Percentiles rank a stretch among this genome's conserved stretches.
Conservation (phyloP, 129 eudicot species). For the Solidago caesia region DNA sequence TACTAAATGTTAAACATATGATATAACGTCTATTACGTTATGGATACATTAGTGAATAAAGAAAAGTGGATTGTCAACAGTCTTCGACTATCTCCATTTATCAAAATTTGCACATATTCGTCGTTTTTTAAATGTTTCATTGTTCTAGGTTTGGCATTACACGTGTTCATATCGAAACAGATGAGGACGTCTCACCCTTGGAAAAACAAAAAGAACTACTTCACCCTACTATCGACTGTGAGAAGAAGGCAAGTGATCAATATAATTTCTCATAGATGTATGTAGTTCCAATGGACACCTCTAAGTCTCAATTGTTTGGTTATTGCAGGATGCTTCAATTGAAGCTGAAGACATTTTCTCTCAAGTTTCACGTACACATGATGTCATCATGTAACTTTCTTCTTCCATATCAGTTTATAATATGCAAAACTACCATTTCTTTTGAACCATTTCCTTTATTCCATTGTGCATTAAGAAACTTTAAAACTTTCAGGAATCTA, state of each 20-base stretch:
- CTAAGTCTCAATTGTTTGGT: neutral
- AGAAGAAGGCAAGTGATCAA: neutral
- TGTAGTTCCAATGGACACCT: neutral
- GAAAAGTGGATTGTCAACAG: neutral
- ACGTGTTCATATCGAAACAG: neutral
- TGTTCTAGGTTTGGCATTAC: neutral
- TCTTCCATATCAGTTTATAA: neutral
- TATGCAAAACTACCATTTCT: slow-evolving; percentile 4
- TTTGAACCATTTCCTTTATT: neutral
- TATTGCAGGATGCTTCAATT: slow-evolving; percentile 2
- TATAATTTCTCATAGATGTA: neutral
- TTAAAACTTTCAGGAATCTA: slow-evolving; percentile 56
- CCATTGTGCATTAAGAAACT: slow-evolving; percentile 7
- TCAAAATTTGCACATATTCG: neutral
- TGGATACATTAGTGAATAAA: neutral
- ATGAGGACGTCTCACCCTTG: neutral
- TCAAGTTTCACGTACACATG: slow-evolving; percentile 65
- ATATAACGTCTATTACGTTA: neutral
- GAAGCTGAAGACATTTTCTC: slow-evolving; percentile 44
- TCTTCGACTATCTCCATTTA: neutral
- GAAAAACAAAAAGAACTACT: neutral
- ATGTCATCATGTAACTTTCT: slow-evolving; percentile 56
- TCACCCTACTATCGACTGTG: neutral
- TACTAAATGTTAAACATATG: neutral
- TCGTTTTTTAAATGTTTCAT: neutral